Base-by-base conservation (phyloP, 1,284 basidiomycete species). In the Microbotryum saponariae region DNA sequence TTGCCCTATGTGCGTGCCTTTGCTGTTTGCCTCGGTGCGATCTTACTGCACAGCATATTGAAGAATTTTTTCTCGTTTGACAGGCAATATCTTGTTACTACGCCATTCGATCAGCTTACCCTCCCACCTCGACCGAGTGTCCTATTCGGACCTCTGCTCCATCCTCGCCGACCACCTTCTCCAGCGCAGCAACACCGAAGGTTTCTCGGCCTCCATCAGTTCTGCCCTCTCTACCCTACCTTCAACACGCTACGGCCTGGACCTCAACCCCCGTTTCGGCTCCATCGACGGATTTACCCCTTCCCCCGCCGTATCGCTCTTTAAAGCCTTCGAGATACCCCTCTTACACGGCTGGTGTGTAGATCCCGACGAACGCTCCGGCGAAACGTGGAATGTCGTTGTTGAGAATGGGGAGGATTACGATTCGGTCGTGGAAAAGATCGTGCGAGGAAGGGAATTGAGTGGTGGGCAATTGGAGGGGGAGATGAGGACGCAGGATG, bases 281-380 rank as follows among this genome's bases (percentile, higher is more conserved):
- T 80, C 80, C 9, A 73, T 83, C 5, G 82, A 82, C 3, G 80
- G 82, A 0, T 92, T 91, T 73, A 78, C 82, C 16, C 25, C 42
- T 8, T 52, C 56, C 0, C 83, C 86, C 0, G 80, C 80, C 1
- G 81, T 94, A 37, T 83, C 86, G 56, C 81, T 94, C 5, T 96
- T 96, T 73, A 78, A 85, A n/a, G 83, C 89, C 55, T 87, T 85
- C 1, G 83, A 84, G 8, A 88, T 94, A 52, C 78, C 82, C 16
- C 83, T 94, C 53, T 83, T 91, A 1, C 91, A 94, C 67, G 91
- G 91, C 1, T 94, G 91, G 91, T 80, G 94, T n/a, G 86, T 86
- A 9, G 89, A 94, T 70, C 59, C 66, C 1, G 79, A 81, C 0
- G 83, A 83, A 54, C 12, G 37, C 12, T 42, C 37, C 3, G 74